Evolutionary conservation across 2,329 filamentous ascomycete species (phyloP), one percentile per base, ranked within the genome.

Genomic region (Diaporthe velutina): DNA sequence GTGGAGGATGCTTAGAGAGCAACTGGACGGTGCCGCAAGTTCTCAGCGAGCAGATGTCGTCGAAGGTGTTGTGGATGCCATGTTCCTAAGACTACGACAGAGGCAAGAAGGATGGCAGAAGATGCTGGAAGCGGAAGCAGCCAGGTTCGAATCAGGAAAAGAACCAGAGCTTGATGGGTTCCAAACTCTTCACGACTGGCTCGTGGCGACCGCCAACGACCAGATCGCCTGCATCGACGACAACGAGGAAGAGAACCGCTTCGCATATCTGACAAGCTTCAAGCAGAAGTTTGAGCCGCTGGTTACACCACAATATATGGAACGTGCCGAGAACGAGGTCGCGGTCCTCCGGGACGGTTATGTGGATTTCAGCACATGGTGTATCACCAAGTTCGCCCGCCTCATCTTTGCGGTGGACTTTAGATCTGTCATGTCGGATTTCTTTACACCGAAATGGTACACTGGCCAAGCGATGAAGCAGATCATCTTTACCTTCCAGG

Each of bases 221-320:
- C 97, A 99, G 83, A 98, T 99, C 82, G 96, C 96, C 73, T 98
- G 95, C 84, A 98, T 99, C 80, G 97, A 98, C 83, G 97, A 98
- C 81, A 93, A 93, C 78, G 93, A 95, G 76, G 93, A 94, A 71
- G 91, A 92, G 71, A 91, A 90, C 75, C 92, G 93, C 42, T 87
- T 94, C 35, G 94, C 94, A 40, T 98, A 98, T 85, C 89, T 98
- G 67, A 93, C 94, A 5, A 93, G 93, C 80, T 98, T 98, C 90
- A 92, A 92, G 79, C 91, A 93, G 79, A 95, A 97, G 80, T 93
- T 97, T 81, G 93, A 95, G 81, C 89, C 94, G 2, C 88, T 97
- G 45, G 94, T 98, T 58, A 93, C 94, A 66, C 91, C 94, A 30
- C 91, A 92, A 76, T 98, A 98, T 84, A 89, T 95, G 82, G 91